Percentiles rank a stretch among this genome's conserved stretches.
phyloP scores from a whole-genome alignment of 1,284 basidiomycete species.

The Anthracocystis walkeri region DNA sequence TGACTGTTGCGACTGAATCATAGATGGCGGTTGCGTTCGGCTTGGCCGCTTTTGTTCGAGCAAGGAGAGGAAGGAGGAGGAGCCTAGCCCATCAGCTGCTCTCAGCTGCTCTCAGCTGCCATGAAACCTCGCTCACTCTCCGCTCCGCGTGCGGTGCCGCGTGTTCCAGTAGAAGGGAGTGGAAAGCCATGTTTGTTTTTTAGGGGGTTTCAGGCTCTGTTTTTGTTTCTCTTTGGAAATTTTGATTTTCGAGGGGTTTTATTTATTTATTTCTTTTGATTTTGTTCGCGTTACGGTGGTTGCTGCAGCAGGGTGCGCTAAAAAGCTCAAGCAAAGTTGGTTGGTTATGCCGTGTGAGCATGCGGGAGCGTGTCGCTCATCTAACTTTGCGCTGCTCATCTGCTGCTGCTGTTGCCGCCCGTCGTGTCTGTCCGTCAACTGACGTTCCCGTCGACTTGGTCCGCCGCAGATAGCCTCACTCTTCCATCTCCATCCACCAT shows the following conservation, averaged over 20 bases:
- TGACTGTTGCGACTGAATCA: background rate
- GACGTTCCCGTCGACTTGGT: background rate
- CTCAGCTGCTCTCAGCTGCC: background rate
- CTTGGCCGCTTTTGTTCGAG: background rate
- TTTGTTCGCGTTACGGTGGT: background rate
- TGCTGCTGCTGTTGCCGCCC: background rate
- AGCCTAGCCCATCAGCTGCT: background rate
- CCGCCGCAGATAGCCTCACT: background rate
- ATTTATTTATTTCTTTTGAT: background rate
- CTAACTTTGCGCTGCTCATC: background rate
- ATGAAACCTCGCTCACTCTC: background rate
- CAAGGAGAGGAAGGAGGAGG: background rate
- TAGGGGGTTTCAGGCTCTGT: background rate
- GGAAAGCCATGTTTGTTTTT: background rate
- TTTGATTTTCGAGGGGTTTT: background rate
- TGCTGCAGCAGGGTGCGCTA: background rate
- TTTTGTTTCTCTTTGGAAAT: background rate
- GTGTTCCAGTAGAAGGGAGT: background rate
- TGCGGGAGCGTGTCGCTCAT: background rate
- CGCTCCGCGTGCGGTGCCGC: background rate
- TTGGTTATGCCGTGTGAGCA: constrained; percentile 1
- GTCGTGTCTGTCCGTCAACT: constrained; percentile 2
- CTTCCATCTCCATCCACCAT: background rate
- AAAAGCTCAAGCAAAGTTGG: no score
- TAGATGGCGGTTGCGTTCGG: background rate